Conservation (phyloP, 2,329 filamentous ascomycete genomes). For the Metarhizium brunneum region DNA sequence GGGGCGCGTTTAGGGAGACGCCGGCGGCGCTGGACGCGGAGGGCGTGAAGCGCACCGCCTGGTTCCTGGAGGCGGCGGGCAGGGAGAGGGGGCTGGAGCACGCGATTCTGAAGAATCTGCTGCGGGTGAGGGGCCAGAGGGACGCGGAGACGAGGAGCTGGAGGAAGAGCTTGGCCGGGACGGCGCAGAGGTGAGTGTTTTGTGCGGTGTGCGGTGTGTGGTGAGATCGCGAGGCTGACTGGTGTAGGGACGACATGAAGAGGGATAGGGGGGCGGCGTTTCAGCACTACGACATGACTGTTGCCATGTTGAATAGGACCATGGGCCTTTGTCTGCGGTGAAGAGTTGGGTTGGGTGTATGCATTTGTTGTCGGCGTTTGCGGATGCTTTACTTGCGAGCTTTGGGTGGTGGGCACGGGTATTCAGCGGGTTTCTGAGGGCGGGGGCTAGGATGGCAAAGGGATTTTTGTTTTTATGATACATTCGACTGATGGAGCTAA, state of each 20-base stretch:
- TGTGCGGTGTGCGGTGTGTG: not conserved
- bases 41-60: slow-evolving; percentile 54
- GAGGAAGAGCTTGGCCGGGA: slow-evolving; percentile 11
- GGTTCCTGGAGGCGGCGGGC: slow-evolving; percentile 60
- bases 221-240: not conserved
- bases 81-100: slow-evolving; percentile 60
- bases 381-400: not conserved
- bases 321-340: slow-evolving; percentile 57
- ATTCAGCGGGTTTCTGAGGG: not conserved
- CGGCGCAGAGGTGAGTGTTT: slow-evolving; percentile 15
- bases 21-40: slow-evolving; percentile 35
- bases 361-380: too few species aligned
- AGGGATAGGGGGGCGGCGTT: slow-evolving; percentile 28
- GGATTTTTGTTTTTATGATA: too few species aligned
- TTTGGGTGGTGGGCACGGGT: not conserved
- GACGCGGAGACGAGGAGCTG: slow-evolving; percentile 9
- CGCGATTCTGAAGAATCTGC: slow-evolving; percentile 58
- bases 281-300: slow-evolving; percentile 57
- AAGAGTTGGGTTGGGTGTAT: slow-evolving; percentile 6
- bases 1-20: slow-evolving; percentile 46
- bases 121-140: slow-evolving; percentile 25
- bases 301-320: slow-evolving; percentile 65
- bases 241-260: slow-evolving; percentile 11
- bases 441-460: not conserved
- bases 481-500: not conserved